phyloP scores from a whole-genome alignment of 805 yeast species.

The Tetrapisispora pingtungensis region DNA sequence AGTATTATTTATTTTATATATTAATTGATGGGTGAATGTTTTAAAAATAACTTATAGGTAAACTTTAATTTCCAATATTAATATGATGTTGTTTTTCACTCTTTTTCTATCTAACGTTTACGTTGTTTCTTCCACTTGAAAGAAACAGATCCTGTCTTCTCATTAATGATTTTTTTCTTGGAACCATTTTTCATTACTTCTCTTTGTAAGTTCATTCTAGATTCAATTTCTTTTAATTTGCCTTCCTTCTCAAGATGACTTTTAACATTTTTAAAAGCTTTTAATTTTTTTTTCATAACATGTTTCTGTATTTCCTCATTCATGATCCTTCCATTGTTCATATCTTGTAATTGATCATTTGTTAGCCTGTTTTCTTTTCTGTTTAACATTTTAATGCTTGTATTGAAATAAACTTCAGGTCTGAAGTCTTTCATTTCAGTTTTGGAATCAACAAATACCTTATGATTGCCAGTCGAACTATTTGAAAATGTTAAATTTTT shows the following conservation, averaged over 20 bases:
- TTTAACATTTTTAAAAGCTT: constrained; percentile 50
- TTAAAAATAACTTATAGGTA: no score
- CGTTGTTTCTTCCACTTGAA: constrained; percentile 83
- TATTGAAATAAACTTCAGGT: constrained; percentile 58
- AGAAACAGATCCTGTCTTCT: constrained; percentile 49
- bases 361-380: constrained; percentile 66
- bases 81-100: no score
- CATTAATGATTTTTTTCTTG: constrained; percentile 61
- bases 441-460: constrained; percentile 68
- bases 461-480: constrained; percentile 42
- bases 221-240: constrained; percentile 58
- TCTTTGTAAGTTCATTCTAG: constrained; percentile 64
- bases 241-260: constrained; percentile 59
- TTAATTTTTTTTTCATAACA: constrained; percentile 14
- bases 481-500: constrained; percentile 1
- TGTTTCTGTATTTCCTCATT: constrained; percentile 15
- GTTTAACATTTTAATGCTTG: constrained; percentile 52
- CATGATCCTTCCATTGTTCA: constrained; percentile 8
- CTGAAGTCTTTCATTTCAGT: constrained; percentile 47
- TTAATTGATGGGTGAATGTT: not conserved
- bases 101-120: constrained; percentile 37
- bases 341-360: constrained; percentile 40
- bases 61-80: no score
- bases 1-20: not conserved
- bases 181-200: constrained; percentile 90